Evolutionary conservation across 1,284 basidiomycete species (phyloP).

Genomic region (Irpex sp.): DNA sequence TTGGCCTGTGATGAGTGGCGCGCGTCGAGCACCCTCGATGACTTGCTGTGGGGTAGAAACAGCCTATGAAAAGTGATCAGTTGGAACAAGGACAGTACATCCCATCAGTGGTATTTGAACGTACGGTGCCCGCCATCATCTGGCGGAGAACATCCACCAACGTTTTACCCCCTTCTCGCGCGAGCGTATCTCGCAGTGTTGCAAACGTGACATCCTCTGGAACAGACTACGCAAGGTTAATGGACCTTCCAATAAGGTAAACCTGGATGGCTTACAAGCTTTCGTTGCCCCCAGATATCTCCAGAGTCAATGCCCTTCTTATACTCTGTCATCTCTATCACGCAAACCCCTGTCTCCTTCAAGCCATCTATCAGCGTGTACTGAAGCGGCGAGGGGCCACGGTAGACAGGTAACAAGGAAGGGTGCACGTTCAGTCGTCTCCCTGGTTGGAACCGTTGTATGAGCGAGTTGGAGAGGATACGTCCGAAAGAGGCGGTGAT

Average conservation of each 20-base stretch:
- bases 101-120: conserved; percentile 8
- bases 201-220: conserved; percentile 46
- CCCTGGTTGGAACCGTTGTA: conserved; percentile 57
- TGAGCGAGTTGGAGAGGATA: conserved; percentile 66
- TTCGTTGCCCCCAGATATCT: conserved; percentile 43
- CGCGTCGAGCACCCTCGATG: conserved; percentile 38
- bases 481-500: conserved; percentile 92
- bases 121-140: conserved; percentile 52
- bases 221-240: conserved; percentile 36
- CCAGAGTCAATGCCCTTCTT: conserved; percentile 60
- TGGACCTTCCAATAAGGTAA: not conserved
- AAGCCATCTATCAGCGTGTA: conserved; percentile 68
- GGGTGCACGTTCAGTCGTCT: conserved; percentile 90
- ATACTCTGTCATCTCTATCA: conserved; percentile 57
- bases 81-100: not conserved
- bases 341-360: conserved; percentile 61
- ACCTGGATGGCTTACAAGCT: conserved; percentile 33
- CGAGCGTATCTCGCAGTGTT: conserved; percentile 55
- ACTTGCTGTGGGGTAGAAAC: conserved; percentile 38
- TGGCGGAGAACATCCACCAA: conserved; percentile 67
- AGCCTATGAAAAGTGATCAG: conserved; percentile 30
- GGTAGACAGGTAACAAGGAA: conserved; percentile 81
- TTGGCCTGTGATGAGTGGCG: conserved; percentile 54
- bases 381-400: conserved; percentile 92
- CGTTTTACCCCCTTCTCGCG: conserved; percentile 59